Conservation (phyloP, 306 rosid genomes). For the Prunus fruticosa region DNA sequence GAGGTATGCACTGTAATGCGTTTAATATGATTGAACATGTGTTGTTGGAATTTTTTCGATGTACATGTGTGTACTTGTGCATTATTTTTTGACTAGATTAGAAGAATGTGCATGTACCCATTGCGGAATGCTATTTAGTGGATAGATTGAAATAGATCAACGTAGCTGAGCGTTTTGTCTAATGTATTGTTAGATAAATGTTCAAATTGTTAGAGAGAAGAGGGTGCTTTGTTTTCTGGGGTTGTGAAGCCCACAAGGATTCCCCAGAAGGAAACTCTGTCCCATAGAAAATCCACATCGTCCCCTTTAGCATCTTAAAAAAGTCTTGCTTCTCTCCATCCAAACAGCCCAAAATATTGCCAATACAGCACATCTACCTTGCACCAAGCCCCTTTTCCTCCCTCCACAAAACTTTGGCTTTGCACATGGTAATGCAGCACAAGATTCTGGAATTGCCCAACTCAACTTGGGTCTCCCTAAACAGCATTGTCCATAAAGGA, state of each 20-base stretch:
- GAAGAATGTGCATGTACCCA: neutral
- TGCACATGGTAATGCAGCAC: too few relatives aligned
- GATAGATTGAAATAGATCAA: neutral
- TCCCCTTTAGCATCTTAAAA: too few relatives aligned
- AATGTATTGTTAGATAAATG: neutral
- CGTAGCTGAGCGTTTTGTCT: neutral
- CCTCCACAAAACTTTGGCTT: too few relatives aligned
- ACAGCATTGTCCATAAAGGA: too few relatives aligned
- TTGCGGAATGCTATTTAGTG: neutral
- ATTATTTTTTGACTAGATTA: neutral
- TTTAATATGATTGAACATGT: neutral
- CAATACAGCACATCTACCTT: too few relatives aligned
- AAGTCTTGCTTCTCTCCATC: too few relatives aligned
- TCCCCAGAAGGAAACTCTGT: too few relatives aligned
- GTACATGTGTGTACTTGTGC: neutral
- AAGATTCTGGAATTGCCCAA: too few relatives aligned
- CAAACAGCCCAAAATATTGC: too few relatives aligned
- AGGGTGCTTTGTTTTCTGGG: neutral
- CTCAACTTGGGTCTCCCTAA: too few relatives aligned
- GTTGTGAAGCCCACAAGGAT: neutral
- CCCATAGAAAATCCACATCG: too few relatives aligned
- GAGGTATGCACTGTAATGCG: neutral
- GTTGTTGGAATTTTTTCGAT: neutral
- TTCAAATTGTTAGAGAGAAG: neutral
- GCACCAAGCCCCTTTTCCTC: too few relatives aligned